Conservation (phyloP, 345 rosid genomes). For the Raphanus sativus region DNA sequence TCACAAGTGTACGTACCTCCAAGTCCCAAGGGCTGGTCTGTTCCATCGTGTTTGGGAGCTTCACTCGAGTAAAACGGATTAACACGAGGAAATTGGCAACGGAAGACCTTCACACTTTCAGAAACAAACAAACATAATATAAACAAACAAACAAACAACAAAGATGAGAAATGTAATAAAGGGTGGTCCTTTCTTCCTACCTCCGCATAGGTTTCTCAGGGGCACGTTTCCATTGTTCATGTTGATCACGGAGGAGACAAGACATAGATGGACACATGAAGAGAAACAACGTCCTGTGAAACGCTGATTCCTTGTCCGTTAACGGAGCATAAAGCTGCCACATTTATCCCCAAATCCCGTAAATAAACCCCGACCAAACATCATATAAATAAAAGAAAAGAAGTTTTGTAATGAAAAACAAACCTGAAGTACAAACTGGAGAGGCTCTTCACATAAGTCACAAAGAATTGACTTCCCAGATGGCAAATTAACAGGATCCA, state of each 20-base stretch:
- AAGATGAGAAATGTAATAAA: not conserved
- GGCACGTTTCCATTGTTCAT: conserved; percentile 79
- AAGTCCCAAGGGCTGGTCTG: conserved; percentile 48
- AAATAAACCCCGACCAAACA: not conserved
- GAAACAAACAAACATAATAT: conserved; percentile 14
- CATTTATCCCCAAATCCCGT: not conserved
- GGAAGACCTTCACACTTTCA: conserved; percentile 75
- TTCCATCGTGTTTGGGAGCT: conserved; percentile 57
- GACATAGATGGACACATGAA: conserved; percentile 86
- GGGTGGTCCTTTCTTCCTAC: conserved; percentile 38
- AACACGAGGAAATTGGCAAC: conserved; percentile 70
- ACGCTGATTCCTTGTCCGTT: conserved; percentile 62
- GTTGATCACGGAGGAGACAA: conserved; percentile 88
- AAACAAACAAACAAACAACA: conserved; percentile 17
- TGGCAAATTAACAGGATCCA: conserved; percentile 83
- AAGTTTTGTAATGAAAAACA: conserved; percentile 2
- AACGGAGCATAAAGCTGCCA: conserved; percentile 78
- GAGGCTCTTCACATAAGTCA: conserved; percentile 78
- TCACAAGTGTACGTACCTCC: conserved; percentile 64
- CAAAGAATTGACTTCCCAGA: conserved; percentile 60
- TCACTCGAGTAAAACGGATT: conserved; percentile 80
- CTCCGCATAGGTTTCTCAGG: conserved; percentile 61
- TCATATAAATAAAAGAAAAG: not conserved
- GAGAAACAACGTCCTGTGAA: conserved; percentile 74
- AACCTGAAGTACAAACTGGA: conserved; percentile 89